phyloP scores from a whole-genome alignment of 805 yeast genomes.

The Isabelozyma rhagii region DNA sequence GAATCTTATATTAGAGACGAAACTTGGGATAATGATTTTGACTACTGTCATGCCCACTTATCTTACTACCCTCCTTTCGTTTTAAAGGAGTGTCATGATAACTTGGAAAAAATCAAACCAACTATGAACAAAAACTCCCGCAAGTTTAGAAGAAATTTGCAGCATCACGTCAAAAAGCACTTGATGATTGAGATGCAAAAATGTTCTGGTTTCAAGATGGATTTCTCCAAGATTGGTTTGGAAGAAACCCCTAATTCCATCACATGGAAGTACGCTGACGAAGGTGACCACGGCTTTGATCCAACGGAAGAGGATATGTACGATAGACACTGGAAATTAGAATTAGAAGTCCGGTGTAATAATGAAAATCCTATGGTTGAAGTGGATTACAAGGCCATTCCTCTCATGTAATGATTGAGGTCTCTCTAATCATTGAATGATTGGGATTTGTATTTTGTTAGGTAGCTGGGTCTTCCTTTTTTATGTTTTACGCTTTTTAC shows the following conservation, averaged over 20 bases:
- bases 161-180: constrained; percentile 73
- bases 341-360: constrained; percentile 62
- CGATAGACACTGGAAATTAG: constrained; percentile 62
- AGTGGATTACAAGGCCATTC: constrained; percentile 61
- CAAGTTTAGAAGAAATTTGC: constrained; percentile 69
- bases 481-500: background rate
- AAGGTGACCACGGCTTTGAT: constrained; percentile 51
- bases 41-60: constrained; percentile 63
- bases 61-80: constrained; percentile 74
- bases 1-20: constrained; percentile 67
- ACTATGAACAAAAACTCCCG: constrained; percentile 69
- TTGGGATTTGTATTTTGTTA: background rate
- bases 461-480: background rate
- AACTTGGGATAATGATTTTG: constrained; percentile 73
- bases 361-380: constrained; percentile 65
- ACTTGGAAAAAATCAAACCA: constrained; percentile 69
- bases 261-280: constrained; percentile 64
- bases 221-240: constrained; percentile 46
- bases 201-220: constrained; percentile 56
- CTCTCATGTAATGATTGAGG: constrained; percentile 17
- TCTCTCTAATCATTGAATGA: background rate
- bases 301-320: constrained; percentile 43
- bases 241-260: constrained; percentile 50
- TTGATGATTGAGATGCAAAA: constrained; percentile 62
- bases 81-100: constrained; percentile 60